A percentile compares a stretch with the other conserved stretches of the same genome.
Evolutionary conservation across 768 basidiomycete genomes (phyloP).

Genomic region (Tylopilus sp.): DNA sequence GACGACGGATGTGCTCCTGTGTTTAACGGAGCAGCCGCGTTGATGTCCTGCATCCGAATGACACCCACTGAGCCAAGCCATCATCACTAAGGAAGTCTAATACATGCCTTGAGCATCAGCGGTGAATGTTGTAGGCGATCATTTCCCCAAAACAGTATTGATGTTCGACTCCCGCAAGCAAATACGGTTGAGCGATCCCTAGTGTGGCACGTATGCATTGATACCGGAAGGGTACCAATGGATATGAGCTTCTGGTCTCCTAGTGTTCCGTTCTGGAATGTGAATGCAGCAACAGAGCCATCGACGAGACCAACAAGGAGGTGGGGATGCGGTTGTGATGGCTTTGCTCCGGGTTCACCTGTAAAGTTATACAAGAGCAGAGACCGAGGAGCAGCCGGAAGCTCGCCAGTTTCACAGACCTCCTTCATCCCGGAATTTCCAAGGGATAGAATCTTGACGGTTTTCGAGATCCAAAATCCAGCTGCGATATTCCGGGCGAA

Average conservation of each 20-base stretch:
- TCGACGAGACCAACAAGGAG: constrained; percentile 74
- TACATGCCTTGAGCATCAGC: constrained; percentile 60
- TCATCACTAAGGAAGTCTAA: constrained; percentile 1
- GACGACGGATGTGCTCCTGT: constrained; percentile 46
- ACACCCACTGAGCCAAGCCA: neutral
- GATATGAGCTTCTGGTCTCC: constrained; percentile 56
- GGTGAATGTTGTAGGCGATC: constrained; percentile 65
- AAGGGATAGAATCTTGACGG: constrained; percentile 52
- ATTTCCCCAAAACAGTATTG: constrained; percentile 65
- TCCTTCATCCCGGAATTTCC: constrained; percentile 19
- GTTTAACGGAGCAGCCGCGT: constrained; percentile 49
- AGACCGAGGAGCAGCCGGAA: constrained; percentile 45
- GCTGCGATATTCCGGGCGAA: constrained; percentile 53
- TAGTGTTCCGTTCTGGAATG: constrained; percentile 40
- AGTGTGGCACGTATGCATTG: constrained; percentile 51
- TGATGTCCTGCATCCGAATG: constrained; percentile 43
- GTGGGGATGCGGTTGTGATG: constrained; percentile 43
- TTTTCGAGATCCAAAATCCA: constrained; percentile 74
- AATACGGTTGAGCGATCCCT: constrained; percentile 57
- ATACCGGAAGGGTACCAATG: constrained; percentile 66
- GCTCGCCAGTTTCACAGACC: constrained; percentile 21
- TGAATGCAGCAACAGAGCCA: constrained; percentile 62
- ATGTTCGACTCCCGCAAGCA: constrained; percentile 67
- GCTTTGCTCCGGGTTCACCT: constrained; percentile 31
- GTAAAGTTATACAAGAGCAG: constrained; percentile 61